Evolutionary conservation across 169 alveolate species (phyloP), one percentile per base, ranked within the genome.

Genomic region (Cryptosporidium ryanae): DNA sequence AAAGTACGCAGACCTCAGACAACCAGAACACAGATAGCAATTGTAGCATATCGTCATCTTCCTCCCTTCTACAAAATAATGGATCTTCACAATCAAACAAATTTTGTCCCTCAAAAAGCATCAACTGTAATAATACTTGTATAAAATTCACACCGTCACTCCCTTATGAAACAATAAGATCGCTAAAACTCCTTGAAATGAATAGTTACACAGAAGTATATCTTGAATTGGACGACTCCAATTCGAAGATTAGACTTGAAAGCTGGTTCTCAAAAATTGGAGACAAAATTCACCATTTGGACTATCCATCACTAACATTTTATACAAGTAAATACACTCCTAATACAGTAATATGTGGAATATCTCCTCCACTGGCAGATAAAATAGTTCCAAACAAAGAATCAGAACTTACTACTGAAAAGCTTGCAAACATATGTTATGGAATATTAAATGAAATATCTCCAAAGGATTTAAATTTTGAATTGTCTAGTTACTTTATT

Each of bases 341-440:
- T 55, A 61, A 46, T 15, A 59, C 87, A 17, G 29, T 76, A 6
- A 61, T 76, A 46, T 76, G 87, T 25, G 87, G 87, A 3, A 76
- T 76, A 34, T 55, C 87, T 61, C 48, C 68, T 23, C 76, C 68
- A 12, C n/a, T 76, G n/a, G 21, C 64, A 1, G 87, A 76, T 18
- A 38, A 55, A 38, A n/a, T 76, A 6, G 23, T 43, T 18, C 15
- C 84, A 18, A 21, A 27, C 3, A 25, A 21, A 29, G 63, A 55
- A 25, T 55, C 87, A 29, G 71, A 59, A 31, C 38, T 54, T 25
- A 38, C 54, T 18, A 1, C 64, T 5, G 10, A 34, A 23, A 57
- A 76, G 64, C 71, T 76, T 13, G 87, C 71, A 1, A 46, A 76
- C n/a, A 76, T 76, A 12, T 76, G 87, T 29, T n/a, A 57, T 57